Percentiles rank a stretch among this genome's conserved stretches.
Evolutionary conservation across 78 protist species (phyloP).

Genomic region (Diacronema lutheri): DNA sequence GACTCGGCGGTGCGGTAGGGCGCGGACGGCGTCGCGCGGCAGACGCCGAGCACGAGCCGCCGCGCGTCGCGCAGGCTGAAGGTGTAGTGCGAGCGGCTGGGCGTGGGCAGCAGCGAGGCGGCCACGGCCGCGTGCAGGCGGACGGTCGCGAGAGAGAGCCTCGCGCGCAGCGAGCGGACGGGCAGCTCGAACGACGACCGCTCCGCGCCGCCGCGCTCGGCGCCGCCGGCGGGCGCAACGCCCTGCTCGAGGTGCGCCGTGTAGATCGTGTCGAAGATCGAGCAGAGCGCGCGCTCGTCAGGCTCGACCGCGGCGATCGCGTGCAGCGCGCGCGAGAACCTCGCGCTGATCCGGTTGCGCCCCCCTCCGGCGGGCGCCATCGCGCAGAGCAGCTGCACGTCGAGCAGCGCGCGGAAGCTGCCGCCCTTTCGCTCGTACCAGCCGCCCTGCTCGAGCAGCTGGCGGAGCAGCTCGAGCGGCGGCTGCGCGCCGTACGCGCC

Average conservation of each 20-base stretch:
- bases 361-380: slow-evolving; percentile 89
- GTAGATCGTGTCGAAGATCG: slow-evolving; percentile 51
- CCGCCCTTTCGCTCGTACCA: slow-evolving; percentile 76
- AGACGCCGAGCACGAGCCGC: slow-evolving; percentile 74
- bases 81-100: slow-evolving; percentile 75
- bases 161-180: not conserved
- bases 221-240: too few species aligned
- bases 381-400: slow-evolving; percentile 69
- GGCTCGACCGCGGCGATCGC: slow-evolving; percentile 36
- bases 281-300: slow-evolving; percentile 45
- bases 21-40: too few species aligned
- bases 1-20: too few species aligned
- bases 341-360: slow-evolving; percentile 48
- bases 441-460: slow-evolving; percentile 82
- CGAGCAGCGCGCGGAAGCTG: slow-evolving; percentile 37
- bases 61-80: slow-evolving; percentile 79
- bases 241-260: slow-evolving; percentile 33
- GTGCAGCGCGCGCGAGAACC: slow-evolving; percentile 65
- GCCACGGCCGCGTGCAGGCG: slow-evolving; percentile 48
- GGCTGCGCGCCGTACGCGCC: slow-evolving; percentile 87
- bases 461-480: slow-evolving; percentile 86
- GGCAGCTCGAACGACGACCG: not conserved
- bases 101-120: slow-evolving; percentile 71
- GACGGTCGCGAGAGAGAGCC: slow-evolving; percentile 34
- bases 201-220: too few species aligned